Percentiles rank a stretch among this genome's conserved stretches.
phyloP scores from a whole-genome alignment of 768 basidiomycete species.

The Antrodiella citrinella region DNA sequence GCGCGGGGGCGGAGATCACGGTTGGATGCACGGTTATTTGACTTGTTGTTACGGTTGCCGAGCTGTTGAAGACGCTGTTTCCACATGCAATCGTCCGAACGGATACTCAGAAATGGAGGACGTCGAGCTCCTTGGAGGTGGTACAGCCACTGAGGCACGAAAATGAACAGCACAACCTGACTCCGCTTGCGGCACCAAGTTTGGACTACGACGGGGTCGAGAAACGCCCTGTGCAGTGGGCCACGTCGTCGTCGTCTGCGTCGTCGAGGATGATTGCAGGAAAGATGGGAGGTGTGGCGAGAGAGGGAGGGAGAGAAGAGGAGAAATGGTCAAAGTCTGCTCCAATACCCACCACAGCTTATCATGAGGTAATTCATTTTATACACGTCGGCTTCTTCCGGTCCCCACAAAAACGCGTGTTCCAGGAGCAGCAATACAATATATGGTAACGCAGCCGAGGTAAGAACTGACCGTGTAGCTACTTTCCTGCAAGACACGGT shows the following conservation, averaged over 20 bases:
- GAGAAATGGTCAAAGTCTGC: background rate
- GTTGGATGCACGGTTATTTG: constrained; percentile 1
- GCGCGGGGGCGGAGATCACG: constrained; percentile 9
- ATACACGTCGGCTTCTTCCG: too few relatives aligned
- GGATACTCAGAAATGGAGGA: background rate
- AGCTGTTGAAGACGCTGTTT: constrained; percentile 10
- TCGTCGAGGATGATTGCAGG: background rate
- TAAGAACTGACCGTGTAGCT: too few relatives aligned
- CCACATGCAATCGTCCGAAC: constrained; percentile 9
- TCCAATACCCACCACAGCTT: too few relatives aligned
- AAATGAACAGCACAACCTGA: background rate
- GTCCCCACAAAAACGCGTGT: too few relatives aligned
- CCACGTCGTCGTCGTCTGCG: too few relatives aligned
- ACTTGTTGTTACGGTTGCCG: constrained; percentile 9
- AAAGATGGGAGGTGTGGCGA: background rate
- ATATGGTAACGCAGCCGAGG: too few relatives aligned
- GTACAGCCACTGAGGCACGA: background rate
- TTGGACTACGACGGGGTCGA: background rate
- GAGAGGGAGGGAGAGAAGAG: background rate
- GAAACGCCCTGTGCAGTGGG: too few relatives aligned
- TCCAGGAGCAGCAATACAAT: too few relatives aligned
- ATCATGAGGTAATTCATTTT: too few relatives aligned
- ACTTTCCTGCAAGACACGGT: too few relatives aligned
- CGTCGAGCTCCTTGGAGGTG: background rate
- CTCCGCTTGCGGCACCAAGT: background rate